Evolutionary conservation across 257 asterid species (phyloP), one percentile per base, ranked within the genome.

Genomic region (Cynanchum wilfordii): DNA sequence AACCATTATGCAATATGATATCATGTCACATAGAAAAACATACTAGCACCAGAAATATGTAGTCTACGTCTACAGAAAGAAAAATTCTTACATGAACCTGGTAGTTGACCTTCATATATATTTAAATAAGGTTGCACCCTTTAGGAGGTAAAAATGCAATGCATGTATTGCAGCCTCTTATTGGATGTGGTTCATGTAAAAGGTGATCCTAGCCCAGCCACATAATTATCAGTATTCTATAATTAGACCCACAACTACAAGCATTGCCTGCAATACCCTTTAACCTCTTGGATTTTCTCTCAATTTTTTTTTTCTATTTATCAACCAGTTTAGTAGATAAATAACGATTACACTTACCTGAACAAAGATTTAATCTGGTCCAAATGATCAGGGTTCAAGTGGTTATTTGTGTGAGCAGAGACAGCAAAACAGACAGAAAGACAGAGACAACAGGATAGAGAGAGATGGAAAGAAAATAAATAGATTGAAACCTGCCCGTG

Each of bases 401-500:
- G 10, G 67, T 19, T 60, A 24, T 29, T 40, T 7, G 38, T 27
- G 44, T 12, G 10, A 8, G 0, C 1, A 9, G 45, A 9, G 45
- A 15, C 12, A 3, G 47, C 1, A 11, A 12, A 0, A 7, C 60
- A n/a, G 63, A 25, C 10, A 17, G 63, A 12, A 1, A 17, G 12
- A n/a, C 2, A 12, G 1, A 17, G 12, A n/a, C 2, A 12, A 19
- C 7, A 5, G 19, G 22, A 66, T 13, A 64, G 16, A 69, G 51
- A 59, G 38, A 50, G 38, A 75, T 9, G 54, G 36, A 51, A 69
- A 47, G 73, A 50, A 64, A 42, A 55, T 64, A 16, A 2, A 51
- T 29, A 66, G 12, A 50, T n/a, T 5, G 66, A 76, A 49, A 95
- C 99, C 99, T 95, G 99, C 69, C 99, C 98, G 51, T 91, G 95